phyloP scores from a whole-genome alignment of 2,329 filamentous ascomycete species.

The Claviceps africana region DNA sequence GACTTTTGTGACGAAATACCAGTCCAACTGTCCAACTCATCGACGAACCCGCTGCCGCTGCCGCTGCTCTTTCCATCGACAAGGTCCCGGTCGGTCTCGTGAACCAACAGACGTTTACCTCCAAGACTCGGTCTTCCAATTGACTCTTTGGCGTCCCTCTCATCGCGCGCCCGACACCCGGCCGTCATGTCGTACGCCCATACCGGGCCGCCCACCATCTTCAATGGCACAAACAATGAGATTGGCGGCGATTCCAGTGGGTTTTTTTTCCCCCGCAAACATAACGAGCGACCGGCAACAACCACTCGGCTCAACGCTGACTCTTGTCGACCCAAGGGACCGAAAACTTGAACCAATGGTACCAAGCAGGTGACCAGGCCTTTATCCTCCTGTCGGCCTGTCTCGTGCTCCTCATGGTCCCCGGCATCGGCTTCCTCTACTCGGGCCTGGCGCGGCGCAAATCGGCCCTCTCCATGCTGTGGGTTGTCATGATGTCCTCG shows the following conservation, averaged over 20 bases:
- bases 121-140: background rate
- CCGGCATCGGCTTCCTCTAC: constrained; percentile 93
- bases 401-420: constrained; percentile 94
- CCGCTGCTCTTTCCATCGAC: background rate
- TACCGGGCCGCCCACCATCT: constrained; percentile 41
- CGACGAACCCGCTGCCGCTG: background rate
- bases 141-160: no score
- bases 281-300: background rate
- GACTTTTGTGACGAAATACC: background rate
- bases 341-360: constrained; percentile 95
- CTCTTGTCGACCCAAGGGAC: constrained; percentile 35
- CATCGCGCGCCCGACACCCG: background rate
- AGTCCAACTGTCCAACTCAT: background rate
- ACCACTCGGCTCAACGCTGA: background rate
- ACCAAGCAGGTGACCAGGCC: constrained; percentile 76
- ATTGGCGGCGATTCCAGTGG: constrained; percentile 68
- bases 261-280: constrained; percentile 15
- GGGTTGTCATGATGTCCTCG: constrained; percentile 89
- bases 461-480: constrained; percentile 92
- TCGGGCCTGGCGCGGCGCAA: constrained; percentile 95
- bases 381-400: constrained; percentile 82
- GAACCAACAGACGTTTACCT: background rate
- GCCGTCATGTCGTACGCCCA: constrained; percentile 43
- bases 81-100: background rate
- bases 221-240: constrained; percentile 49